A percentile compares a stretch with the other conserved stretches of the same genome.
Evolutionary conservation across 2,329 filamentous ascomycete genomes (phyloP).

Genomic region (Helotiales sp.): DNA sequence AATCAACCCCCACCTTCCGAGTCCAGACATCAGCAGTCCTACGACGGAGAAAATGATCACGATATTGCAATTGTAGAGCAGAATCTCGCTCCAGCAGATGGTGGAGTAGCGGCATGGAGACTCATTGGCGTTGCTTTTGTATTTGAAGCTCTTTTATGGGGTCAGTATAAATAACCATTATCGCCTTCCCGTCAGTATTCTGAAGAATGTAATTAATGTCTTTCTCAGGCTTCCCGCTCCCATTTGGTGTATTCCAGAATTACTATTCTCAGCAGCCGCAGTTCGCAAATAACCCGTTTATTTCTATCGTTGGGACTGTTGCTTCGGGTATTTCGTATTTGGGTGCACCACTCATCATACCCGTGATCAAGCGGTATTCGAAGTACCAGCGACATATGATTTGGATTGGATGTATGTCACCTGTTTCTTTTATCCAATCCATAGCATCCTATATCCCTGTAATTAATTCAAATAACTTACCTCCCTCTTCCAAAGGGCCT

Average conservation of each 20-base stretch:
- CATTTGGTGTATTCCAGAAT: slow-evolving; percentile 73
- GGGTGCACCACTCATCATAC: slow-evolving; percentile 43
- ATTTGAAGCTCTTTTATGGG: slow-evolving; percentile 17
- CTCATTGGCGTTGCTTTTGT: slow-evolving; percentile 11
- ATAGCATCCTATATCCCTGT: background rate
- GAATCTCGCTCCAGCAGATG: slow-evolving; percentile 5
- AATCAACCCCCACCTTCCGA: background rate
- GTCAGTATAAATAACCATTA: background rate
- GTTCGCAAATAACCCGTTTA: slow-evolving; percentile 55
- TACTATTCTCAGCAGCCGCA: slow-evolving; percentile 66
- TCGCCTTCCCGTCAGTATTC: background rate
- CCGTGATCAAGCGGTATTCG: slow-evolving; percentile 44
- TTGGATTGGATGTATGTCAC: slow-evolving; percentile 41
- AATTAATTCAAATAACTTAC: background rate
- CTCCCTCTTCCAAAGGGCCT: slow-evolving; percentile 30
- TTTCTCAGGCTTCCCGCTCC: slow-evolving; percentile 64
- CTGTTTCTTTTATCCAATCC: background rate
- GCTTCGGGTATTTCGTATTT: slow-evolving; percentile 43
- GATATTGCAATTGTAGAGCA: background rate
- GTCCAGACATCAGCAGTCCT: background rate
- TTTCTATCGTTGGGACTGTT: slow-evolving; percentile 66
- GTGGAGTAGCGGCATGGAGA: slow-evolving; percentile 13
- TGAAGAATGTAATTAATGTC: background rate
- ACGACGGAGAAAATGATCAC: background rate
- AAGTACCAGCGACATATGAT: slow-evolving; percentile 46